Evolutionary conservation across 148 eudicot species (phyloP).

Genomic region (Diospyros kaki): DNA sequence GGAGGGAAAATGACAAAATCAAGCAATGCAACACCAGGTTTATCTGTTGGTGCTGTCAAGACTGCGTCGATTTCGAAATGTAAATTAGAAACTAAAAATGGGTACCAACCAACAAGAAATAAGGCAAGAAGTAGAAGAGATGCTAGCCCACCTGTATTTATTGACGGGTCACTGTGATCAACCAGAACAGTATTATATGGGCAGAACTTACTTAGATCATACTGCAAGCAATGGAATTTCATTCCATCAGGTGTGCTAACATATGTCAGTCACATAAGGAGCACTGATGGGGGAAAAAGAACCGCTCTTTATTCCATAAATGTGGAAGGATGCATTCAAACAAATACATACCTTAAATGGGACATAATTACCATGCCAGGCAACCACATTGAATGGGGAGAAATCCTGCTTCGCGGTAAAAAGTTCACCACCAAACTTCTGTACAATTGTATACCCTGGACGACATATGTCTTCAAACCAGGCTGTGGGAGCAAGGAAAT

Average conservation of each 20-base stretch:
- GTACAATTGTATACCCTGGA: slow-evolving; percentile 76
- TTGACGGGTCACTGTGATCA: slow-evolving; percentile 96
- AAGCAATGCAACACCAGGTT: slow-evolving; percentile 96
- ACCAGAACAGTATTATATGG: slow-evolving; percentile 91
- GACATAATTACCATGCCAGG: slow-evolving; percentile 97
- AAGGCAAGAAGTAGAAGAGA: background rate
- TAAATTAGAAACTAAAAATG: background rate
- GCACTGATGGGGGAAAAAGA: background rate
- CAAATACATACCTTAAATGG: slow-evolving; percentile 67
- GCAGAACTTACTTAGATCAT: slow-evolving; percentile 78
- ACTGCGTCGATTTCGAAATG: slow-evolving; percentile 40
- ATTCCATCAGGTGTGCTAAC: slow-evolving; percentile 21
- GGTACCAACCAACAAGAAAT: background rate
- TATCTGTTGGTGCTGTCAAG: slow-evolving; percentile 90
- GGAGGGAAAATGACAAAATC: slow-evolving; percentile 98
- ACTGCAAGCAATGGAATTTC: slow-evolving; percentile 50
- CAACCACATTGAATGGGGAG: slow-evolving; percentile 95
- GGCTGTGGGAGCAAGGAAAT: slow-evolving; percentile 84
- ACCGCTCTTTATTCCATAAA: background rate
- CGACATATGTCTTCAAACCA: slow-evolving; percentile 60
- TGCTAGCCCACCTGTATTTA: slow-evolving; percentile 69
- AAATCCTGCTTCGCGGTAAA: slow-evolving; percentile 96
- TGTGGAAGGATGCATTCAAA: background rate
- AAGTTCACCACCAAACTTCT: slow-evolving; percentile 92
- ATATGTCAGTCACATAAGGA: background rate